Percentiles rank a stretch among this genome's conserved stretches.
Conservation (phyloP, 2,329 filamentous ascomycete species). For the Tolypocladium capitatum region DNA sequence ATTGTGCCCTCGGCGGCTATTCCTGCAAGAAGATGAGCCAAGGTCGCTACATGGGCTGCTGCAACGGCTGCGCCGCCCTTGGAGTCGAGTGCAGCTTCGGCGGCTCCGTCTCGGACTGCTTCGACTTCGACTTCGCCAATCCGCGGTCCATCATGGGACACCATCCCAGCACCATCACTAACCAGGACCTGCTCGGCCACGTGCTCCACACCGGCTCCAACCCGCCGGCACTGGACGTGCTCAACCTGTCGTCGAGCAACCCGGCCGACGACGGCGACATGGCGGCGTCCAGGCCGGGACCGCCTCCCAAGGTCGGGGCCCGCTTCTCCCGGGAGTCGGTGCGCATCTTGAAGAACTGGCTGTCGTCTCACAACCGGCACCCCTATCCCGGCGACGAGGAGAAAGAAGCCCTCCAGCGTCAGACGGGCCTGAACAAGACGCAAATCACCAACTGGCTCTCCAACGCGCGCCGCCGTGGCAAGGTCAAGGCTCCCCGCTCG, state of each 20-base stretch:
- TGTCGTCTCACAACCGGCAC: constrained; percentile 64
- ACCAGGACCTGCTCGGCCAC: constrained; percentile 13
- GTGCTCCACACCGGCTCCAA: constrained; percentile 12
- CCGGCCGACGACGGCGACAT: constrained; percentile 10
- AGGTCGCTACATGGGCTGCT: constrained; percentile 46
- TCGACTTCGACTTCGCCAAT: constrained; percentile 25
- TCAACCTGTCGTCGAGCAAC: constrained; percentile 8
- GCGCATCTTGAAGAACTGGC: constrained; percentile 72
- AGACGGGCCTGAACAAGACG: constrained; percentile 67
- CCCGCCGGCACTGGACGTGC: constrained; percentile 14
- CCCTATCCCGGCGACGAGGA: constrained; percentile 84
- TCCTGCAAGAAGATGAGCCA: constrained; percentile 48
- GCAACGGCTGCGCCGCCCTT: constrained; percentile 48
- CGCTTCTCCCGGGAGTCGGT: constrained; percentile 72
- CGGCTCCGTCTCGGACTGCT: constrained; percentile 16
- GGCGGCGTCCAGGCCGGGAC: constrained; percentile 11
- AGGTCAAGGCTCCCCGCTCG: constrained; percentile 54
- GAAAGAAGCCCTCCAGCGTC: constrained; percentile 63
- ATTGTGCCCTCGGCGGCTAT: constrained; percentile 38
- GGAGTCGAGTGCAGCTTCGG: constrained; percentile 46
- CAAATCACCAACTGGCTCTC: constrained; percentile 91
- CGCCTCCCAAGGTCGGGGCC: constrained; percentile 50
- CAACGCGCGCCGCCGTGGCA: constrained; percentile 73
- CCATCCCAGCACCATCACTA: constrained; percentile 22
- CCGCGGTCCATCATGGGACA: constrained; percentile 32